Percentiles rank a stretch among this genome's conserved stretches.
These are phyloP conservation scores for Mycena haematopus DNA, from an alignment of 768 basidiomycete genomes.

Conservation along the genomic window DNA sequence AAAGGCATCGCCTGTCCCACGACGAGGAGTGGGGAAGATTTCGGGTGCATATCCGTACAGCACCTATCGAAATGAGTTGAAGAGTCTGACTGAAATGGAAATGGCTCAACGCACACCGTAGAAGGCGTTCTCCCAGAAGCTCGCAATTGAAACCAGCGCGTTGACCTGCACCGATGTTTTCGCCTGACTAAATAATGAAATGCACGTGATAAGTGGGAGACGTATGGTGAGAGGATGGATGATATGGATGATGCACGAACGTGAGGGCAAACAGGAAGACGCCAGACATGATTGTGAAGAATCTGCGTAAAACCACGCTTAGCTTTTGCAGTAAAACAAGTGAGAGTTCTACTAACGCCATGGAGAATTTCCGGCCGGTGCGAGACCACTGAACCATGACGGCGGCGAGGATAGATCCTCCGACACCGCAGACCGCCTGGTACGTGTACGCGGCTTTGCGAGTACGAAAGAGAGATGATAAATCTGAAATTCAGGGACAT, in stretches of 20 bases:
- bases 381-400: conserved; percentile 35
- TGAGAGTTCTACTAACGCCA: conserved; percentile 31
- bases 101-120: conserved; percentile 18
- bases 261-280: conserved; percentile 64
- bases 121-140: conserved; percentile 31
- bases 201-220: conserved; percentile 44
- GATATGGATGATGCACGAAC: conserved; percentile 49
- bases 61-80: conserved; percentile 35
- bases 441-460: conserved; percentile 37
- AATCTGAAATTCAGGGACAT: conserved; percentile 41
- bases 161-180: conserved; percentile 44
- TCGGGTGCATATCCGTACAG: conserved; percentile 57
- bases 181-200: conserved; percentile 58
- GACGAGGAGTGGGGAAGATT: conserved; percentile 58
- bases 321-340: conserved; percentile 52
- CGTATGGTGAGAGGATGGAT: conserved; percentile 14
- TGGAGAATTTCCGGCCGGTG: conserved; percentile 26
- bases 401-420: conserved; percentile 62
- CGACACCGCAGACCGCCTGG: conserved; percentile 53
- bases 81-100: neutral
- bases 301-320: conserved; percentile 45
- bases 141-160: conserved; percentile 28
- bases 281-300: conserved; percentile 60
- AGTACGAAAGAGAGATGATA: neutral
- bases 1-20: conserved; percentile 63